phyloP scores from a whole-genome alignment of 164 flowering plant species.

The Magnolia changhungtana region DNA sequence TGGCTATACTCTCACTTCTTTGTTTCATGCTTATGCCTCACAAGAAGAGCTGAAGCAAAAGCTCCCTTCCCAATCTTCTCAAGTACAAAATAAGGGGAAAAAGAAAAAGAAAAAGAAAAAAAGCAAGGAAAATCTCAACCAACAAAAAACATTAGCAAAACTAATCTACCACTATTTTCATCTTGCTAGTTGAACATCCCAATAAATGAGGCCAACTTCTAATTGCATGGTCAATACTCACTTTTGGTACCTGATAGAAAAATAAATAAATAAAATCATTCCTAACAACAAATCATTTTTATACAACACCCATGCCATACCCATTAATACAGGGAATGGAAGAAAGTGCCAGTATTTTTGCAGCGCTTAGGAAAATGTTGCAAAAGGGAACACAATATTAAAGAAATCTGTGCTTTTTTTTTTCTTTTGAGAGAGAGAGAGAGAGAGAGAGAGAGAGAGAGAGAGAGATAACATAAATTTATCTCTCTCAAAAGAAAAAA shows the following conservation, averaged over 20 bases:
- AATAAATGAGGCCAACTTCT: constrained; percentile 71
- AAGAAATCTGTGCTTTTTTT: too few relatives aligned
- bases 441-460: too few relatives aligned
- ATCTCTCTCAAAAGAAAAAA: too few relatives aligned
- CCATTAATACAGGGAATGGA: too few relatives aligned
- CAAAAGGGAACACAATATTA: too few relatives aligned
- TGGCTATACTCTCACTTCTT: constrained; percentile 57
- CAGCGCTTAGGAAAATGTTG: neutral
- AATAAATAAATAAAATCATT: neutral
- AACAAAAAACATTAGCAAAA: constrained; percentile 7
- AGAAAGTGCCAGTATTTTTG: too few relatives aligned
- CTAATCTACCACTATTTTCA: constrained; percentile 56
- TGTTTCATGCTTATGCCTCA: constrained; percentile 83
- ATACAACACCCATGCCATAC: too few relatives aligned
- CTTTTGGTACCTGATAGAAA: constrained; percentile 52
- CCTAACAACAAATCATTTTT: neutral
- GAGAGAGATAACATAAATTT: too few relatives aligned
- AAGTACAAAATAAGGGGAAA: constrained; percentile 22
- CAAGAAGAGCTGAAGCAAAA: constrained; percentile 95
- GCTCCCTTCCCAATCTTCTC: constrained; percentile 99
- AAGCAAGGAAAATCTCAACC: too few relatives aligned
- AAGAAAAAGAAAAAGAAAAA: too few relatives aligned
- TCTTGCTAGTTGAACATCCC: constrained; percentile 72
- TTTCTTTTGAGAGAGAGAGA: too few relatives aligned
- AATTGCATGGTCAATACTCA: constrained; percentile 47